These are phyloP conservation scores for Eremothecium gossypii DNA, from an alignment of 1,139 yeast species.

Conservation along the genomic window DNA sequence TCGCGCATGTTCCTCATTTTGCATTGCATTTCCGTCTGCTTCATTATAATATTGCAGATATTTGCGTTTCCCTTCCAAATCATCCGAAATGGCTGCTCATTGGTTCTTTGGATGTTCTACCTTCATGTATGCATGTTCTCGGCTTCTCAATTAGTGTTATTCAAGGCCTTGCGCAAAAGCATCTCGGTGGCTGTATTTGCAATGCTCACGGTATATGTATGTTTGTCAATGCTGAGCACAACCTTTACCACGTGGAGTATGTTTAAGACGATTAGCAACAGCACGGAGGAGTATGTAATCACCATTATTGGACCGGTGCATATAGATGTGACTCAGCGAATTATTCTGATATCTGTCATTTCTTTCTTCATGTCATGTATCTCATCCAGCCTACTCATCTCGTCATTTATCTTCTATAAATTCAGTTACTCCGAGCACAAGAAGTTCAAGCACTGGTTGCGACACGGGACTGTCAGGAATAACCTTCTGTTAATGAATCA, in stretches of 20 bases:
- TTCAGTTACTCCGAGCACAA: slow-evolving; percentile 1
- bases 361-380: background rate
- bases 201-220: background rate
- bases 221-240: background rate
- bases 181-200: background rate
- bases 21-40: slow-evolving; percentile 1
- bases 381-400: background rate
- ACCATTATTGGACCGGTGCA: background rate
- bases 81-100: background rate
- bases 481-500: slow-evolving; percentile 3
- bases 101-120: slow-evolving; percentile 1
- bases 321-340: slow-evolving; percentile 2
- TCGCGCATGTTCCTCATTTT: slow-evolving; percentile 2
- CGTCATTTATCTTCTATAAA: slow-evolving; percentile 2
- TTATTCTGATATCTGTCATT: background rate
- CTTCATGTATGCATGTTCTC: slow-evolving; percentile 1
- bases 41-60: slow-evolving; percentile 1
- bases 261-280: slow-evolving; percentile 1
- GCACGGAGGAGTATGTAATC: slow-evolving; percentile 1
- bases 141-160: slow-evolving; percentile 1
- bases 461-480: background rate
- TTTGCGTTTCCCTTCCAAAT: slow-evolving; percentile 3
- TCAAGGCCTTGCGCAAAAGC: slow-evolving; percentile 1
- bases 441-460: slow-evolving; percentile 1
- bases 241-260: slow-evolving; percentile 1